These are phyloP conservation scores for Metschnikowia orientalis DNA, from an alignment of 805 yeast species.

Conservation along the genomic window DNA sequence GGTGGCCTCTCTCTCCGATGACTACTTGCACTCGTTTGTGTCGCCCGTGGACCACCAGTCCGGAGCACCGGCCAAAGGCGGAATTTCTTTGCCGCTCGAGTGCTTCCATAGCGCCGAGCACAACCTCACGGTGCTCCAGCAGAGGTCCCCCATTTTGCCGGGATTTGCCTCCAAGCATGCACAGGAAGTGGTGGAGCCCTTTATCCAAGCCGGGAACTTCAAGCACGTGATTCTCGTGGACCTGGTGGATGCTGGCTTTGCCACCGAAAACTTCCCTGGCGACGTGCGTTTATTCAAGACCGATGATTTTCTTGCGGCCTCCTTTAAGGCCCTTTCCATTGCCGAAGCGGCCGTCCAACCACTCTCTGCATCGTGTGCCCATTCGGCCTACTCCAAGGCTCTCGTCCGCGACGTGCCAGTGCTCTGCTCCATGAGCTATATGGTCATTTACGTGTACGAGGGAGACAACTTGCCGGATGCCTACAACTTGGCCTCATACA, in stretches of 20 bases:
- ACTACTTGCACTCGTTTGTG: conserved; percentile 71
- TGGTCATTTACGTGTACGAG: conserved; percentile 72
- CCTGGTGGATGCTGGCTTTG: conserved; percentile 64
- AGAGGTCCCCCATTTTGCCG: conserved; percentile 80
- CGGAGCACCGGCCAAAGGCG: conserved; percentile 20
- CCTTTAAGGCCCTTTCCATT: conserved; percentile 28
- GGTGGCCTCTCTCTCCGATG: conserved; percentile 55
- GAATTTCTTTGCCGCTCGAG: conserved; percentile 61
- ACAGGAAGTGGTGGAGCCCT: conserved; percentile 46
- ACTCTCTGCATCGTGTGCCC: conserved; percentile 8
- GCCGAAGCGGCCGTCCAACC: conserved; percentile 8
- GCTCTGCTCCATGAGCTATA: conserved; percentile 28
- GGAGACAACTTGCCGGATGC: conserved; percentile 87
- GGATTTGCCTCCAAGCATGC: conserved; percentile 51
- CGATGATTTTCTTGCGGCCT: conserved; percentile 29
- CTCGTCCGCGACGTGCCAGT: conserved; percentile 12
- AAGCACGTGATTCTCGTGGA: conserved; percentile 54
- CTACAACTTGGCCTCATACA: conserved; percentile 40
- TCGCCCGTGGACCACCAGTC: conserved; percentile 61
- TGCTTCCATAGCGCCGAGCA: conserved; percentile 44
- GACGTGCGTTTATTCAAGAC: conserved; percentile 24
- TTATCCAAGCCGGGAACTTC: conserved; percentile 40
- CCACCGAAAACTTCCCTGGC: conserved; percentile 21
- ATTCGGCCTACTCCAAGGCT: conserved; percentile 12
- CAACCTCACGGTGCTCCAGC: conserved; percentile 62